Percentiles rank a stretch among this genome's conserved stretches.
These are phyloP conservation scores for Lipomyces sp. DNA, from an alignment of 805 yeast species.

Conservation along the genomic window DNA sequence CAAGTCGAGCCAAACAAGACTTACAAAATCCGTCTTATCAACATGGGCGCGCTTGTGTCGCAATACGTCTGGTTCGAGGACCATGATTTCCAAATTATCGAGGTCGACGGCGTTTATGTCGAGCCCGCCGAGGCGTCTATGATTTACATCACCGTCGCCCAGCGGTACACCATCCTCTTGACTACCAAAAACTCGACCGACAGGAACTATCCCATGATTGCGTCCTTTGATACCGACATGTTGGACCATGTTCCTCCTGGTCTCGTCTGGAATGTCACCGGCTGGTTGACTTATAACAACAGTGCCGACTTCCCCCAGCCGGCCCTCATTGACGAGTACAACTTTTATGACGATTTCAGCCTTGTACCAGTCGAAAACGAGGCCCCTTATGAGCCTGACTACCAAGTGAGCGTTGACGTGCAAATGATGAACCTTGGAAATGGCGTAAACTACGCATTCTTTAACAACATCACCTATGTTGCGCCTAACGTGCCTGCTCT, in stretches of 20 bases:
- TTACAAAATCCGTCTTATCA: slow-evolving; percentile 77
- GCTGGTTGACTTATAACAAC: slow-evolving; percentile 64
- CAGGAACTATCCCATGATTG: slow-evolving; percentile 80
- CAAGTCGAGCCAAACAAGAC: slow-evolving; percentile 82
- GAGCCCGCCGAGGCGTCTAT: slow-evolving; percentile 71
- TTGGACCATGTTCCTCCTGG: slow-evolving; percentile 73
- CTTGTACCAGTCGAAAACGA: slow-evolving; percentile 65
- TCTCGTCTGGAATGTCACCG: slow-evolving; percentile 73
- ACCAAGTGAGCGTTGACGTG: slow-evolving; percentile 72
- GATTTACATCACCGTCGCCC: slow-evolving; percentile 86
- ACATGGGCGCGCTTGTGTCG: slow-evolving; percentile 89
- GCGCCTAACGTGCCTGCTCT: slow-evolving; percentile 86
- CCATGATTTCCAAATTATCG: slow-evolving; percentile 84
- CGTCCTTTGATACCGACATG: slow-evolving; percentile 79
- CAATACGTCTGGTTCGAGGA: slow-evolving; percentile 89
- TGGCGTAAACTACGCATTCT: slow-evolving; percentile 95
- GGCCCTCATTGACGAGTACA: slow-evolving; percentile 48
- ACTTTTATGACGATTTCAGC: slow-evolving; percentile 74
- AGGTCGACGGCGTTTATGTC: slow-evolving; percentile 88
- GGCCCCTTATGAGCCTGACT: slow-evolving; percentile 68
- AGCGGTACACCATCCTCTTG: slow-evolving; percentile 82
- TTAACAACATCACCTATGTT: slow-evolving; percentile 81
- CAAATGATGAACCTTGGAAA: slow-evolving; percentile 80
- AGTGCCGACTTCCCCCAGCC: slow-evolving; percentile 54
- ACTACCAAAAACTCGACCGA: slow-evolving; percentile 67